Evolutionary conservation across 2,329 filamentous ascomycete genomes (phyloP), one percentile per base, ranked within the genome.

Genomic region (Salinomyces thailandicus): DNA sequence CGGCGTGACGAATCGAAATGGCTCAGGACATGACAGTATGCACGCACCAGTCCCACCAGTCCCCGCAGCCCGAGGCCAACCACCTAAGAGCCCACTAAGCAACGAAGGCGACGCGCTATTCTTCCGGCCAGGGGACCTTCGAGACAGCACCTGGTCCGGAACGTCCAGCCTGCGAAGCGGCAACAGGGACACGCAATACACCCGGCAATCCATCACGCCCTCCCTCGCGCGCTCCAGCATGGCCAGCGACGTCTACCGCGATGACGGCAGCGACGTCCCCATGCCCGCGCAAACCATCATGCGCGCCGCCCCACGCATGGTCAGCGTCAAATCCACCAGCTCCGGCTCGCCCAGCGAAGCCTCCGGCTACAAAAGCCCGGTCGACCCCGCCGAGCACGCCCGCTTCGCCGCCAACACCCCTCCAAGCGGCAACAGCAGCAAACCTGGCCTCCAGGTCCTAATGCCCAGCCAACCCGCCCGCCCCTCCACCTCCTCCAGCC

Each of bases 171-270:
- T 59, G 1, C 69, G 67, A 20, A 49, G 48, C 6, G 48, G 43
- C 33, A 52, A 50, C 35, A 40, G 52, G 33, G 51, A 55, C 30
- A 57, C 44, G 59, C 52, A 59, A 40, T 63, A 59, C 39, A 60
- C 59, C 15, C 63, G 63, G 31, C 61, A 61, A n/a, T 68, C 64
- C 44, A 67, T 69, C 47, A 63, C 66, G 8, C 65, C 66, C 1
- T 67, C 63, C 34, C 55, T 70, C 19, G 66, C 66, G 18, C 59
- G 67, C 24, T 62, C 53, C 38, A 77, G 72, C 54, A 82, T 96
- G 45, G 87, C 86, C 3, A 94, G 87, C 1, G 95, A 89, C 14
- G 85, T 94, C 36, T 96, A 95, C 57, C 83, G 85, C 47, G 89
- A 87, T 64, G 85, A 93, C 53, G 86, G 85, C 12, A 77, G 93